Percentiles rank a stretch among this genome's conserved stretches.
phyloP scores from a whole-genome alignment of 2,329 filamentous ascomycete species.

The Diplodia intermedia region DNA sequence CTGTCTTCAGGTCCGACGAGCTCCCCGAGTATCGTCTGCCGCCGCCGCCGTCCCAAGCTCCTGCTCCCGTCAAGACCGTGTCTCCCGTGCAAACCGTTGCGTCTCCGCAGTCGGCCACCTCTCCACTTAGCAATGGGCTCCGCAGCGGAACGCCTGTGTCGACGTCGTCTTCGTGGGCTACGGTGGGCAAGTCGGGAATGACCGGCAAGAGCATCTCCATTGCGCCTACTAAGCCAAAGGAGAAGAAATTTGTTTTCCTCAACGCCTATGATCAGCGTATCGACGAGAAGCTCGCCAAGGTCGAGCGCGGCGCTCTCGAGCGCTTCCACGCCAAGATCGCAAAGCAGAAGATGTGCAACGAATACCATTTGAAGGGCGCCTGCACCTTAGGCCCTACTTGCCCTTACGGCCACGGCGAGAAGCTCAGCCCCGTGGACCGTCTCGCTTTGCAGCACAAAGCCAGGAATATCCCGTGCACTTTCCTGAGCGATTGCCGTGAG shows the following conservation, averaged over 20 bases:
- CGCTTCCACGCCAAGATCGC: constrained; percentile 41
- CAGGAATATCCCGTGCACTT: constrained; percentile 42
- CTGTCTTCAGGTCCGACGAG: constrained; percentile 51
- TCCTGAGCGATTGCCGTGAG: constrained; percentile 40
- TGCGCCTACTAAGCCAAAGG: constrained; percentile 42
- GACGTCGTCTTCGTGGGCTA: constrained; percentile 44
- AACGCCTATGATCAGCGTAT: constrained; percentile 54
- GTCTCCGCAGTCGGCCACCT: constrained; percentile 32
- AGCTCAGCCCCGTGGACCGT: constrained; percentile 42
- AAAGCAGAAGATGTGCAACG: constrained; percentile 47
- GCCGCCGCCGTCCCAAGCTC: constrained; percentile 32
- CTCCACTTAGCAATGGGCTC: constrained; percentile 35
- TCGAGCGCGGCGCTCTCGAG: constrained; percentile 40
- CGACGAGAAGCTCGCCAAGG: constrained; percentile 47
- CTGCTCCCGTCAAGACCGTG: constrained; percentile 34
- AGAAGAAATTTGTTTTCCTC: constrained; percentile 48
- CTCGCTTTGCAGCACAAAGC: constrained; percentile 48
- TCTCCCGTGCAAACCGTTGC: constrained; percentile 27
- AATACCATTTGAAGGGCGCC: constrained; percentile 46
- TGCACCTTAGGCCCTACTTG: constrained; percentile 45
- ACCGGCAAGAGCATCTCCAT: constrained; percentile 82
- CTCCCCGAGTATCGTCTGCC: constrained; percentile 44
- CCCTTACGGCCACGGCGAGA: constrained; percentile 46
- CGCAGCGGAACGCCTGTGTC: constrained; percentile 34
- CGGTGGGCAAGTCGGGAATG: constrained; percentile 69